Base-by-base conservation (phyloP, 371 early-diverging fungal species). In the Nosema bombycis region DNA sequence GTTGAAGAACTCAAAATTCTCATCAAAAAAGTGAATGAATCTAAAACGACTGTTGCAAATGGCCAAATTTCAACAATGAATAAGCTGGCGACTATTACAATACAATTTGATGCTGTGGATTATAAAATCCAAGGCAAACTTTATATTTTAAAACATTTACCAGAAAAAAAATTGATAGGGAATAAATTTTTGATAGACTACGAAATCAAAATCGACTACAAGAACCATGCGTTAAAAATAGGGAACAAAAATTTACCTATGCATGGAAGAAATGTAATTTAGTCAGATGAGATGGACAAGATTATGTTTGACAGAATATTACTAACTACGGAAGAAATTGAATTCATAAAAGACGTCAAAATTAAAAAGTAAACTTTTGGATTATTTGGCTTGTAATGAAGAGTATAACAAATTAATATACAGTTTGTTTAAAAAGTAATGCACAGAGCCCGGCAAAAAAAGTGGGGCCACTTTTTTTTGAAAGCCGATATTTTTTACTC, bases 81-180 rank as follows among this genome's bases (percentile, higher is more conserved):
- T n/a, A n/a, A n/a, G n/a, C n/a, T n/a, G n/a, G n/a, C n/a, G n/a
- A n/a, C n/a, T n/a, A n/a, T n/a, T n/a, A n/a, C n/a, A n/a, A n/a
- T n/a, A n/a, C n/a, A n/a, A n/a, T n/a, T n/a, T n/a, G n/a, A n/a
- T n/a, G n/a, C n/a, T n/a, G n/a, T n/a, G n/a, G n/a, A n/a, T n/a
- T n/a, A n/a, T n/a, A 12, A n/a, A n/a, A 23, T 32, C 26, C n/a
- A 29, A 54, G 21, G 23, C 28, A 28, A 18, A 21, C 12, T 69
- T 69, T 69, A 69, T 69, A 24, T 69, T 6, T 6, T 69, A 1
- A 23, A 69, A 26, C 6, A 28, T 18, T n/a, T 46, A 54, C 69
- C 69, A 12, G 69, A 28, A 14, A 18, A 37, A 30, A 12, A 46
- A 21, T 23, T 69, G 0, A 26, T 69, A 34, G 69, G 69, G 23